Base-by-base conservation (phyloP, 192 early-diverging fungal genomes). In the Backusella tarrabulga region DNA sequence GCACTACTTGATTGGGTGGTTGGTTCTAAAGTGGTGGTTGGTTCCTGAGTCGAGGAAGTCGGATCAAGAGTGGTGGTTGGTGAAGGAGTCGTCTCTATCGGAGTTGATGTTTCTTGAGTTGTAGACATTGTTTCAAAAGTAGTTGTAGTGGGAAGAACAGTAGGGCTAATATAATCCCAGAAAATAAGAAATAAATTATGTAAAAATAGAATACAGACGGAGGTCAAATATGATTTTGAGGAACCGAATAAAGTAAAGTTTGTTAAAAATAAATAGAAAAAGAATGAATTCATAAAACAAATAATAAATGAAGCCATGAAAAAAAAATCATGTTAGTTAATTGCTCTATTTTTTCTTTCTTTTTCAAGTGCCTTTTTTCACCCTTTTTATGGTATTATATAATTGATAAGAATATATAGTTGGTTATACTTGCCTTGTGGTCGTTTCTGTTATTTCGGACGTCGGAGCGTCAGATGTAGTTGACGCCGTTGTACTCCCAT, bases 101-200 rank as follows among this genome's bases (percentile, higher is more conserved):
- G 41, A 21, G 71, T 26, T 23, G 36, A 38, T 17, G 70, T 23
- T 41, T 70, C 41, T 71, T 38, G 0, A 32, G 70, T 71, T 19
- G 41, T 41, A 14, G 70, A 70, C 68, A 70, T 70, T n/a, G 68
- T 70, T 70, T 70, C 68, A 40, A 38, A 70, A 26, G 69, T 12
- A 40, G 19, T 40, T n/a, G 68, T 70, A 23, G 68, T 40, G 38
- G 68, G 38, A 70, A 70, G 68, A 36, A 21, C 35, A n/a, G 32
- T 36, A 68, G 35, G 2, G 12, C 11, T 63, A 4, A 63, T 14
- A 21, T 63, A 63, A 44, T 63, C 23, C 23, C 23, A 63, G 56
- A 63, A 56, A 26, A 56, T 40, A 36, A 69, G 38, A 38, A 70
- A 38, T 36, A n/a, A 36, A 23, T 6, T 38, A 36, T 8, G 9